Base-by-base conservation (phyloP, 352 stramenopile species). In the Phytophthora chlamydospora region DNA sequence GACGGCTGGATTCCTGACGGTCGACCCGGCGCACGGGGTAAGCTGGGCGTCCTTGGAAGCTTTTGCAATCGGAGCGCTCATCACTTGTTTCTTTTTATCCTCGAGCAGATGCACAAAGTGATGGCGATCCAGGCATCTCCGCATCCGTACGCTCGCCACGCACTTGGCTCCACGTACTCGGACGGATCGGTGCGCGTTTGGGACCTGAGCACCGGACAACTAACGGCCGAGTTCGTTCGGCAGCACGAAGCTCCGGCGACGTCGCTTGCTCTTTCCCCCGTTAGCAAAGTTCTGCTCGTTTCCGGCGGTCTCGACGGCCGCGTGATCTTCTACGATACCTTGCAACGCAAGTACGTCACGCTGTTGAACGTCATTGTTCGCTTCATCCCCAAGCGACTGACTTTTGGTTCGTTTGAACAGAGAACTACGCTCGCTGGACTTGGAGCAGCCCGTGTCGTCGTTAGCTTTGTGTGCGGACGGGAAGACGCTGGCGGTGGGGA, bases 291-390 rank as follows among this genome's bases (percentile, higher is more conserved):
- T 36, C 58, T 90, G 24, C 62, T 92, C 1, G 75, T 62, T 12
- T 76, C 75, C 0, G 79, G 78, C 1, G 83, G 83, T 3, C 67
- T 88, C 32, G 83, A 92, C 49, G 75, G 82, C 1, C 76, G 83
- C 43, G 77, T 92, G 2, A 68, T 88, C n/a, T 92, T 92, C 65
- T 89, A 83, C 44, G 83, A 92, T 58, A 88, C 75, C 0, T 59
- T 74, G 2, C 79, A 89, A 54, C 66, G 75, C 36, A 80, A 77
- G 83, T 92, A 80, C 17, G 73, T 46, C 17, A 41, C 24, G 8
- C 24, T 14, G 8, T 44, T 6, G 41, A 45, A 32, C 5, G n/a
- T 36, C 14, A 5, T 52, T 1, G 1, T 42, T 16, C 41, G 7
- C 14, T 7, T 44, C 29, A 29, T 34, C 19, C 2, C 11, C 38